Evolutionary conservation across 1,139 yeast genomes (phyloP).

Genomic region (Pichia sp.): DNA sequence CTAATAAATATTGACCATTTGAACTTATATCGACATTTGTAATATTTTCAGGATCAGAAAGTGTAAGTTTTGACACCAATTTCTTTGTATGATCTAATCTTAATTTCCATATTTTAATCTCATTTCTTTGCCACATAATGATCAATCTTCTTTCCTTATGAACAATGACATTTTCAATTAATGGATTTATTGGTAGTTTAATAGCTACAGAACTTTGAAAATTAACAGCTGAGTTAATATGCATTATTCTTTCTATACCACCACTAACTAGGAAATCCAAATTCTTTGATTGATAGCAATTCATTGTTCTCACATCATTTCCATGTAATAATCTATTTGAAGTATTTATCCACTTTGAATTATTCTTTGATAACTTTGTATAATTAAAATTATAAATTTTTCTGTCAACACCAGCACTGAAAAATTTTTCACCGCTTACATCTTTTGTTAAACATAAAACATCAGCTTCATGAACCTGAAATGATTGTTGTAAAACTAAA

Average conservation of each 20-base stretch:
- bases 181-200: slow-evolving; percentile 64
- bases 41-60: slow-evolving; percentile 78
- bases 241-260: slow-evolving; percentile 81
- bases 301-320: slow-evolving; percentile 81
- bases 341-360: slow-evolving; percentile 70
- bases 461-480: slow-evolving; percentile 87
- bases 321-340: slow-evolving; percentile 78
- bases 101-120: slow-evolving; percentile 74
- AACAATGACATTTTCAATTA: slow-evolving; percentile 49
- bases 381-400: slow-evolving; percentile 70
- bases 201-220: slow-evolving; percentile 73
- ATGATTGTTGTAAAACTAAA: slow-evolving; percentile 73
- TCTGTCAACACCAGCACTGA: slow-evolving; percentile 92
- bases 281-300: slow-evolving; percentile 62
- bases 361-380: slow-evolving; percentile 24
- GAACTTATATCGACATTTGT: slow-evolving; percentile 62
- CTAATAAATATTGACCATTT: slow-evolving; percentile 61
- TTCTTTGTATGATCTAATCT: slow-evolving; percentile 29
- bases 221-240: slow-evolving; percentile 58
- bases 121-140: slow-evolving; percentile 77
- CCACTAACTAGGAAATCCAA: slow-evolving; percentile 74
- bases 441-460: slow-evolving; percentile 71
- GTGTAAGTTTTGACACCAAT: slow-evolving; percentile 57
- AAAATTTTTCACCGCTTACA: slow-evolving; percentile 54
- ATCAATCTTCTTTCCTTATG: slow-evolving; percentile 47